Evolutionary conservation across 306 rosid species (phyloP).

Genomic region (Potentilla sterilis): DNA sequence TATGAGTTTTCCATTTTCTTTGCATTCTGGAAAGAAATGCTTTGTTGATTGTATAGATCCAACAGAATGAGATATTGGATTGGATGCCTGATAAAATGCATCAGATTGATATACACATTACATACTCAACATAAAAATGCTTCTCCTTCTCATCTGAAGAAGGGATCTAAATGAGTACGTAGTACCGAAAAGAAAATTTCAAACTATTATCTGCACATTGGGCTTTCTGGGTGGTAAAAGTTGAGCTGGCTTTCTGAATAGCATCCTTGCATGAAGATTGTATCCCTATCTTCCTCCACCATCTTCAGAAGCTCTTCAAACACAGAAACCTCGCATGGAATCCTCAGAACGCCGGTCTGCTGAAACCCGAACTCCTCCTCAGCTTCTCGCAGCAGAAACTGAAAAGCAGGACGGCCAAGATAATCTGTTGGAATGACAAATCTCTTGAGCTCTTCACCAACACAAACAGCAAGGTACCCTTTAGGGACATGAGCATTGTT

Average conservation of each 20-base stretch:
- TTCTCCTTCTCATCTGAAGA: slow-evolving; percentile 27
- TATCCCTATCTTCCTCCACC: slow-evolving; percentile 52
- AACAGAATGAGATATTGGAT: slow-evolving; percentile 3
- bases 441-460: slow-evolving; percentile 68
- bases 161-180: slow-evolving; percentile 1
- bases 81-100: slow-evolving; percentile 24
- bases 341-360: slow-evolving; percentile 75
- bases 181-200: slow-evolving; percentile 7
- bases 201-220: slow-evolving; percentile 72
- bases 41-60: background rate
- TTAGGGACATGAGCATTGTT: slow-evolving; percentile 57
- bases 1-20: no score
- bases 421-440: slow-evolving; percentile 76
- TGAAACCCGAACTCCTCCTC: slow-evolving; percentile 95
- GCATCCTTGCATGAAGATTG: slow-evolving; percentile 41
- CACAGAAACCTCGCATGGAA: slow-evolving; percentile 74
- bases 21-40: no score
- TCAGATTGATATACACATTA: slow-evolving; percentile 5
- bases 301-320: slow-evolving; percentile 69
- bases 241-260: slow-evolving; percentile 46
- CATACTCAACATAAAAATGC: slow-evolving; percentile 2
- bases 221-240: slow-evolving; percentile 67
- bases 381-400: slow-evolving; percentile 67
- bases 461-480: slow-evolving; percentile 82
- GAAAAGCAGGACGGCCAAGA: slow-evolving; percentile 66